Evolutionary conservation across 495 filamentous ascomycete genomes (phyloP).

Genomic region (Hamigera avellanea): DNA sequence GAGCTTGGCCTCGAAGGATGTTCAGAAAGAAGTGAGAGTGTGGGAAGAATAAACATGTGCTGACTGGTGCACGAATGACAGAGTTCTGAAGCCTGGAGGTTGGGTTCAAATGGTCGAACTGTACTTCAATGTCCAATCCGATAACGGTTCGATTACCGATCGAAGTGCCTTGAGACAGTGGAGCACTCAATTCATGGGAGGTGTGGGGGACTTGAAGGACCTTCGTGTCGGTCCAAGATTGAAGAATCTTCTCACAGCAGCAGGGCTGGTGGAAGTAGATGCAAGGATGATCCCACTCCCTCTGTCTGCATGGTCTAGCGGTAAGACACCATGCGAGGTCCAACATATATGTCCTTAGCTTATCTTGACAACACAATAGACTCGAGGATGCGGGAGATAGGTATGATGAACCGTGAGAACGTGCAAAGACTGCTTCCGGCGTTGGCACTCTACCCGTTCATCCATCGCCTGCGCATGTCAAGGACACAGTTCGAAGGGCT

Average conservation of each 20-base stretch:
- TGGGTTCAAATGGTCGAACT: constrained; percentile 91
- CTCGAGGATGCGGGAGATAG: constrained; percentile 49
- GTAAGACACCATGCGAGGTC: constrained; percentile 28
- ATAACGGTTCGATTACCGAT: constrained; percentile 70
- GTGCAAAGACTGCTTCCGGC: constrained; percentile 48
- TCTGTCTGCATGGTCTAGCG: constrained; percentile 61
- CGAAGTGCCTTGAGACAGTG: constrained; percentile 61
- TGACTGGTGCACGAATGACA: constrained; percentile 4
- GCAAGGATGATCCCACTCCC: constrained; percentile 58
- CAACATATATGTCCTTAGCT: not conserved
- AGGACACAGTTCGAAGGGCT: constrained; percentile 51
- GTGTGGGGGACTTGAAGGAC: constrained; percentile 58
- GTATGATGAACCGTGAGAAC: constrained; percentile 47
- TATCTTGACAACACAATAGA: constrained; percentile 29
- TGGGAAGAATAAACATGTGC: too few species aligned
- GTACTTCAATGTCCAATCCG: constrained; percentile 79
- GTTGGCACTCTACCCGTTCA: constrained; percentile 52
- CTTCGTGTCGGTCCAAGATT: constrained; percentile 55
- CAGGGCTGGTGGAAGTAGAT: constrained; percentile 68
- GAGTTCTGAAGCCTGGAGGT: constrained; percentile 55
- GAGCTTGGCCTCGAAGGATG: not conserved
- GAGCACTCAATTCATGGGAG: constrained; percentile 57
- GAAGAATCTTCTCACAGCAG: constrained; percentile 46
- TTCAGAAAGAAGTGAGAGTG: too few species aligned
- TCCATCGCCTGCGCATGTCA: constrained; percentile 45